These are phyloP conservation scores for Litsea cubeba DNA, from an alignment of 164 flowering plant species.

Conservation along the genomic window DNA sequence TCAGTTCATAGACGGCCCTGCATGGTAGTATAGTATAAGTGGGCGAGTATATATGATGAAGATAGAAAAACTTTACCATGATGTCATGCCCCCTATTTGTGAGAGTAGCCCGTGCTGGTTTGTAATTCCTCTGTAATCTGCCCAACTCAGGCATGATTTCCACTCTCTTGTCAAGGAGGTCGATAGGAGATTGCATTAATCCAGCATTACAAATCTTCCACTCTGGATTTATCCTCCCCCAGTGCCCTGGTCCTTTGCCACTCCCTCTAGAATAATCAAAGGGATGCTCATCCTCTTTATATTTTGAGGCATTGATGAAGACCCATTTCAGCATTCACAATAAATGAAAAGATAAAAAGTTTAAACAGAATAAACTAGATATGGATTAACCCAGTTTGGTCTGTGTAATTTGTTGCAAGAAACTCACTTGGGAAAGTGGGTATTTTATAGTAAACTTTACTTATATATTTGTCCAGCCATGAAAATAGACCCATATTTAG, in stretches of 20 bases:
- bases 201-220: conserved; percentile 61
- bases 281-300: conserved; percentile 42
- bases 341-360: too few species aligned
- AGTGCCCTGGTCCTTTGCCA: conserved; percentile 51
- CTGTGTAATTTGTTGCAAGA: not conserved
- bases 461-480: too few species aligned
- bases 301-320: not conserved
- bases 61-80: conserved; percentile 26
- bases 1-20: too few species aligned
- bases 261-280: conserved; percentile 40
- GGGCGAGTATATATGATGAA: not conserved
- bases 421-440: not conserved
- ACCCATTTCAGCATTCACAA: not conserved
- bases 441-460: too few species aligned
- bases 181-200: conserved; percentile 72
- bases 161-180: conserved; percentile 34
- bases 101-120: conserved; percentile 39
- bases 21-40: too few species aligned
- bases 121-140: conserved; percentile 36
- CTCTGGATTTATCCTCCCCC: conserved; percentile 46
- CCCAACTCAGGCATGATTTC: conserved; percentile 29
- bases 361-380: too few species aligned
- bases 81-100: conserved; percentile 70
- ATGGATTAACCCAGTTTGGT: too few species aligned
- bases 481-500: too few species aligned